phyloP scores from a whole-genome alignment of 768 basidiomycete genomes.

The Grammothele lineata region DNA sequence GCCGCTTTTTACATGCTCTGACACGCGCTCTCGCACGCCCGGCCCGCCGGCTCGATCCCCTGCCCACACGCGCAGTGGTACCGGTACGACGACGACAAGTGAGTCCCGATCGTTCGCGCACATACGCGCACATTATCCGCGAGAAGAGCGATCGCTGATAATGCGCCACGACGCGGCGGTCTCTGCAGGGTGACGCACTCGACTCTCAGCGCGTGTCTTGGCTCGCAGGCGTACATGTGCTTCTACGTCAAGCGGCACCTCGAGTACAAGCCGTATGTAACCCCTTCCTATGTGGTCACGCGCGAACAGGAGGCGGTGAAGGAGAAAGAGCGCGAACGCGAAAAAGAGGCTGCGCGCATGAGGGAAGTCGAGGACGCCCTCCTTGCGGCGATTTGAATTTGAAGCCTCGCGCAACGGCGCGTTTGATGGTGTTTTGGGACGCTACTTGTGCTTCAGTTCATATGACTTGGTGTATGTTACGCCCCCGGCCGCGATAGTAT shows the following conservation, averaged over 20 bases:
- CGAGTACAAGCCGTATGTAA: conserved; percentile 72
- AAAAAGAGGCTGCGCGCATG: conserved; percentile 47
- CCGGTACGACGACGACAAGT: conserved; percentile 94
- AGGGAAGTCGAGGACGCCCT: conserved; percentile 65
- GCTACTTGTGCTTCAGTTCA: too few species aligned
- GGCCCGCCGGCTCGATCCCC: not conserved
- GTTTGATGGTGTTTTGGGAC: too few species aligned
- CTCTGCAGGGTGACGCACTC: conserved; percentile 62
- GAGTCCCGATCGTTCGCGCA: conserved; percentile 23
- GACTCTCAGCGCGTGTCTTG: conserved; percentile 61
- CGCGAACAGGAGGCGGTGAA: conserved; percentile 63
- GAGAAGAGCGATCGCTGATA: conserved; percentile 5
- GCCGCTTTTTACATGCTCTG: too few species aligned
- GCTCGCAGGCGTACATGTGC: conserved; percentile 86
- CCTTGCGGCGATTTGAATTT: conserved; percentile 38
- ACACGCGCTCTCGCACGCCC: too few species aligned
- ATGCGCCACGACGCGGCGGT: not conserved
- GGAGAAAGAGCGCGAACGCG: conserved; percentile 53
- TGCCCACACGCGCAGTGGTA: conserved; percentile 61
- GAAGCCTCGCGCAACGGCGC: too few species aligned
- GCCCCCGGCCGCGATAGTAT: too few species aligned
- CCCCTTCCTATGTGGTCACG: conserved; percentile 62
- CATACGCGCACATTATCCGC: too few species aligned
- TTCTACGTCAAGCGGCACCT: conserved; percentile 91
- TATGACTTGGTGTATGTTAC: too few species aligned